Conservation (phyloP, 2,329 filamentous ascomycete species). For the Fusarium lateritium region DNA sequence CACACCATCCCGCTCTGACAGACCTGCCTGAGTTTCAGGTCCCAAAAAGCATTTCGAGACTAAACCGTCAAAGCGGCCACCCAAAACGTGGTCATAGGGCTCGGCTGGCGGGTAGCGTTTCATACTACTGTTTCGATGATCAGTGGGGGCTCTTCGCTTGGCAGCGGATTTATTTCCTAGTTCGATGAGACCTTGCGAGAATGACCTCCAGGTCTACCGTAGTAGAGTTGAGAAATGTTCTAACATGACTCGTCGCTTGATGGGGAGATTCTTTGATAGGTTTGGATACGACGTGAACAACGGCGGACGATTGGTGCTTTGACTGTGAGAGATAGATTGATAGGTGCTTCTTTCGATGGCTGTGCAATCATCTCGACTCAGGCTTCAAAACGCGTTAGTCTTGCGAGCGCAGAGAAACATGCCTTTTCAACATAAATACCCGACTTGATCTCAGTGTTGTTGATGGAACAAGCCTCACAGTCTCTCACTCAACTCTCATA, state of each 20-base stretch:
- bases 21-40: conserved; percentile 25
- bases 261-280: neutral
- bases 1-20: conserved; percentile 1
- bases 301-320: neutral
- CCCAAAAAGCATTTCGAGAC: conserved; percentile 3
- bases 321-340: neutral
- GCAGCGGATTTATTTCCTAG: conserved; percentile 23
- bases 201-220: neutral
- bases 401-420: conserved; percentile 14
- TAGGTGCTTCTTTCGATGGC: neutral
- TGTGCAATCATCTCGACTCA: conserved; percentile 8
- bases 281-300: neutral
- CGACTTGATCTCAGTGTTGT: neutral
- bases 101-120: conserved; percentile 8
- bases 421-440: conserved; percentile 17
- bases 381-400: conserved; percentile 18
- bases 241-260: conserved; percentile 6
- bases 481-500: conserved; percentile 19
- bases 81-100: conserved; percentile 14
- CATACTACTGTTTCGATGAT: conserved; percentile 32
- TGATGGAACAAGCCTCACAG: conserved; percentile 8
- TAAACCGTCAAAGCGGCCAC: conserved; percentile 20
- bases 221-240: neutral
- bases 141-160: conserved; percentile 1
- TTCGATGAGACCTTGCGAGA: conserved; percentile 22